A percentile compares a stretch with the other conserved stretches of the same genome.
phyloP scores from a whole-genome alignment of 2,329 filamentous ascomycete species.

The Epichloe amarillans region DNA sequence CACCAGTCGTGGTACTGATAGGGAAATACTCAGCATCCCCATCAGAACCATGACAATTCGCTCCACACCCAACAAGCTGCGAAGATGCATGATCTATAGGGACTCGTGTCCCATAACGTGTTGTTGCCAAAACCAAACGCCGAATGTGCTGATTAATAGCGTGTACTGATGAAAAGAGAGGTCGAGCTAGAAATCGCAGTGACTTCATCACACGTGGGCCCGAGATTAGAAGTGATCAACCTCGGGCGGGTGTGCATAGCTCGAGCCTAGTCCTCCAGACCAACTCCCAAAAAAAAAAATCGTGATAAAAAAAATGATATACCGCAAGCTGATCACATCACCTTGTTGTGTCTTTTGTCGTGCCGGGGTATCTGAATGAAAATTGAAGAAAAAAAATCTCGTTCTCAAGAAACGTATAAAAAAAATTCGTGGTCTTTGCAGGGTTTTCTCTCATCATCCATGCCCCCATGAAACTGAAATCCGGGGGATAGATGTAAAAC shows the following conservation, averaged over 20 bases:
- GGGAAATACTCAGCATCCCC: background rate
- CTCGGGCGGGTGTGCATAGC: background rate
- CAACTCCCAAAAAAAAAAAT: background rate
- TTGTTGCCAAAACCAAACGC: constrained; percentile 13
- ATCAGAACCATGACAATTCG: background rate
- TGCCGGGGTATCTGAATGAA: constrained; percentile 26
- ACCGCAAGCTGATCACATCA: constrained; percentile 13
- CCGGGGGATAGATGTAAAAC: background rate
- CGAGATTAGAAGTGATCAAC: background rate
- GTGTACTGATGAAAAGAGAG: constrained; percentile 10
- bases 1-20: background rate
- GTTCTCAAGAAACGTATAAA: constrained; percentile 18
- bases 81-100: background rate
- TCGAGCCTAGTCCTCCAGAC: background rate
- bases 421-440: constrained; percentile 22
- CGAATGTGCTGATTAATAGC: constrained; percentile 21
- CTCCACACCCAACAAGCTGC: background rate
- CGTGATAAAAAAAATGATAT: constrained; percentile 8
- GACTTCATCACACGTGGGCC: background rate
- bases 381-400: constrained; percentile 18
- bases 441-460: constrained; percentile 5
- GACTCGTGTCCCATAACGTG: background rate
- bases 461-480: background rate
- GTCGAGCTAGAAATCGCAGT: background rate
- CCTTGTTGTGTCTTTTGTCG: constrained; percentile 20